Evolutionary conservation across 768 basidiomycete species (phyloP), one percentile per base, ranked within the genome.

Genomic region (Clavulina sp.): DNA sequence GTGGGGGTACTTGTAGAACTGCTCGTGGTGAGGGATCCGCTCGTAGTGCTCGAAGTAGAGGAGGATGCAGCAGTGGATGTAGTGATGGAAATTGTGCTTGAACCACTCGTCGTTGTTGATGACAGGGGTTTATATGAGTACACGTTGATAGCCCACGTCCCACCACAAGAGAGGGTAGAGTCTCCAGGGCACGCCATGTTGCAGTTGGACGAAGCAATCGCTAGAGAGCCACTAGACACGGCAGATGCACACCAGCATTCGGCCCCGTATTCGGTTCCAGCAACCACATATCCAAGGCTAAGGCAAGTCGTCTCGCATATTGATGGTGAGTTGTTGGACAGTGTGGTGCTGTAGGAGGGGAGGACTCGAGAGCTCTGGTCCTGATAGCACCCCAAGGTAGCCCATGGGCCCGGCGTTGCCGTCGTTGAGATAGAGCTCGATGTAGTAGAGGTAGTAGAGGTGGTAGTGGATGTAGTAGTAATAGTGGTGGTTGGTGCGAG

Each of bases 201-300:
- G 1, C 36, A 38, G 36, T 38, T 21, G 13, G 36, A 13, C 36
- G 36, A 38, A 1, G 36, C 13, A 38, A n/a, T n/a, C n/a, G 36
- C 36, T 13, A 21, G 13, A 13, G 36, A 38, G 13, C 36, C 26
- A 21, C 29, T 30, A 30, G 51, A 32, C 16, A 26, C 21, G 28
- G 51, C 50, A n/a, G n/a, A n/a, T 4, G 50, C 52, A 38, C 53
- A 54, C 49, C 50, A 54, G 36, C 53, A 54, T 18, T 52, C 50
- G n/a, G 49, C 28, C 3, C 36, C 36, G 21, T 38, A 38, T 43
- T 54, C 50, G 21, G 43, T 2, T 1, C 53, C 53, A 21, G 50
- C 33, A 43, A 52, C 51, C 3, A 40, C 40, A 31, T 51, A 51
- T 4, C 50, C 49, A 18, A 50, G 2, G 5, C 24, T 38, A 23